Evolutionary conservation across 78 protist species (phyloP).

Genomic region (Protostelium mycophagum): DNA sequence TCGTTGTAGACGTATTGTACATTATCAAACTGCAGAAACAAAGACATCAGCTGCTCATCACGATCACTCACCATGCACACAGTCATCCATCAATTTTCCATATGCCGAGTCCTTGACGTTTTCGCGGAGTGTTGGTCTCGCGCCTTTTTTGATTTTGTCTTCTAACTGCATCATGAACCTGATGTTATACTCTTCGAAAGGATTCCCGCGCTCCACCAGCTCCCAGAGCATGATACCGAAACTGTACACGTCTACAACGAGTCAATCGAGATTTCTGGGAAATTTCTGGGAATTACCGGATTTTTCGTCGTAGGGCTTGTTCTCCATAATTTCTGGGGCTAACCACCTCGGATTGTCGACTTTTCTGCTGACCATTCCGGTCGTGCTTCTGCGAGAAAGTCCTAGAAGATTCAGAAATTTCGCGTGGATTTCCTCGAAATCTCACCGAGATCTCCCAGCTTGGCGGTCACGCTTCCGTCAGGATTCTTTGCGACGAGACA

Average conservation of each 20-base stretch:
- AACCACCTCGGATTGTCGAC: constrained; percentile 67
- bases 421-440: neutral
- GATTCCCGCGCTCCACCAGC: constrained; percentile 29
- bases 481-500: constrained; percentile 26
- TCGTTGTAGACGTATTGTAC: too few relatives aligned
- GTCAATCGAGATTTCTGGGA: neutral
- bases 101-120: neutral
- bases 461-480: constrained; percentile 23
- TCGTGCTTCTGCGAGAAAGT: constrained; percentile 19
- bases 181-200: constrained; percentile 50
- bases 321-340: constrained; percentile 55
- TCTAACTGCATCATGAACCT: constrained; percentile 55
- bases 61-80: neutral
- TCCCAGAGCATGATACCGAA: constrained; percentile 67
- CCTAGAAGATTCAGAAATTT: too few relatives aligned
- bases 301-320: constrained; percentile 29
- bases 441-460: constrained; percentile 49
- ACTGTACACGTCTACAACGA: constrained; percentile 21
- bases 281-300: constrained; percentile 22
- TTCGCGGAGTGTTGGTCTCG: constrained; percentile 29
- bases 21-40: too few relatives aligned
- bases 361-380: constrained; percentile 28
- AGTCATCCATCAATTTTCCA: neutral
- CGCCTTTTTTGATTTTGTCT: constrained; percentile 35
- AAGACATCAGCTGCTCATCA: neutral